phyloP scores from a whole-genome alignment of 2,329 filamentous ascomycete genomes.

The Westerdykella sp. region DNA sequence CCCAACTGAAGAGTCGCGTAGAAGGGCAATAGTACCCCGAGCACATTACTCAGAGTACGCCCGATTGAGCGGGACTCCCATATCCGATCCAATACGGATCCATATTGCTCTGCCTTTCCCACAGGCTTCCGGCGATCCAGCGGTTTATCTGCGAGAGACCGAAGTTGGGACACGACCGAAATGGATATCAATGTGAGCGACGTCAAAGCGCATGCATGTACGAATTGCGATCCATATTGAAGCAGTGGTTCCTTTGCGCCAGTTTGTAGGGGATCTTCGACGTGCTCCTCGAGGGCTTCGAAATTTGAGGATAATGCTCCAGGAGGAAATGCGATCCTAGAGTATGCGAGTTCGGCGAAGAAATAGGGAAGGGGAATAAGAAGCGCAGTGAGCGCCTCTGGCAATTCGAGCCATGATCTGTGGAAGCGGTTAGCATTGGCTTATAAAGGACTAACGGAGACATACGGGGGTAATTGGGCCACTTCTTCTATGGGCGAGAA shows the following conservation, averaged over 20 bases:
- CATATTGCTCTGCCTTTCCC: conserved; percentile 1
- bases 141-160: conserved; percentile 21
- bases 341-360: conserved; percentile 42
- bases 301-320: conserved; percentile 3
- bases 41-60: conserved; percentile 30
- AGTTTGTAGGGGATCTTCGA: conserved; percentile 15
- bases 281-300: neutral
- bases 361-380: conserved; percentile 47
- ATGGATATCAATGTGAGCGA: conserved; percentile 43
- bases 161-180: conserved; percentile 36
- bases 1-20: conserved; percentile 52
- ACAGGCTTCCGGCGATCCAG: conserved; percentile 27
- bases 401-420: conserved; percentile 34
- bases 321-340: neutral
- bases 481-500: conserved; percentile 34
- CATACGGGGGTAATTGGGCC: conserved; percentile 8
- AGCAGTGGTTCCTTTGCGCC: conserved; percentile 9
- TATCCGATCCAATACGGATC: neutral
- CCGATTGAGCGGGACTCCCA: conserved; percentile 10
- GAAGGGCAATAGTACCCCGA: conserved; percentile 47
- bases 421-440: conserved; percentile 1
- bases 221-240: conserved; percentile 23
- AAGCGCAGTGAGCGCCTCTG: conserved; percentile 46
- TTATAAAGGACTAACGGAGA: conserved; percentile 17
- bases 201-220: conserved; percentile 43